Evolutionary conservation across 2,329 filamentous ascomycete genomes (phyloP).

Genomic region (Emergomyces africanus): DNA sequence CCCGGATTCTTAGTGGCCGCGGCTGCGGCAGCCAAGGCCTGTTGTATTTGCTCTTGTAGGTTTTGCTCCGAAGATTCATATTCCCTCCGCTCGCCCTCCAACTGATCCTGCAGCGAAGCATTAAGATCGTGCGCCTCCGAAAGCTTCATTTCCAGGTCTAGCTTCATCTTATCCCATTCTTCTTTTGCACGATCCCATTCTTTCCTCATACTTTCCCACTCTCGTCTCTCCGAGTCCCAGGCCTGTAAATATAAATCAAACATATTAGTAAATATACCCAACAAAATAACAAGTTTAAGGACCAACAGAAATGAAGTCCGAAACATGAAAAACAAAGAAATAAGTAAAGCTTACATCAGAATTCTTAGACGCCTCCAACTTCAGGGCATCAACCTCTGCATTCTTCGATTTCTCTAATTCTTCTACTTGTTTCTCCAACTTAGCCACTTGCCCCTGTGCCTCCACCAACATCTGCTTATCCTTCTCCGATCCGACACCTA

Average conservation of each 20-base stretch:
- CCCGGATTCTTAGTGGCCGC: background rate
- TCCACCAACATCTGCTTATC: conserved; percentile 65
- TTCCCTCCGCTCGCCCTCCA: conserved; percentile 59
- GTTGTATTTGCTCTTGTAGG: conserved; percentile 50
- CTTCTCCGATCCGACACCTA: conserved; percentile 30
- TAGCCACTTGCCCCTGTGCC: conserved; percentile 64
- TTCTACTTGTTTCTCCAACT: conserved; percentile 61
- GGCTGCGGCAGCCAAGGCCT: conserved; percentile 4
- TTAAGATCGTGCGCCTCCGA: conserved; percentile 65
- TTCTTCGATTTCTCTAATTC: conserved; percentile 63
- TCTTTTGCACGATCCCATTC: conserved; percentile 48
- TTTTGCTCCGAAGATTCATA: conserved; percentile 52
- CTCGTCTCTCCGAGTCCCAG: conserved; percentile 51
- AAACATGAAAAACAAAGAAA: background rate
- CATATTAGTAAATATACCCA: conserved; percentile 2
- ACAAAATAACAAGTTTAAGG: background rate
- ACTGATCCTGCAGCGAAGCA: conserved; percentile 62
- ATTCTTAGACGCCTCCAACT: conserved; percentile 43
- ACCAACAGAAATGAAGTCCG: background rate
- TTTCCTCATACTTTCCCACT: conserved; percentile 47
- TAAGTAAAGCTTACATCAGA: conserved; percentile 27
- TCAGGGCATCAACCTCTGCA: conserved; percentile 49
- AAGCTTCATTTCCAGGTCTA: conserved; percentile 59
- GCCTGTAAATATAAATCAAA: conserved; percentile 21
- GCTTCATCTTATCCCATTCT: conserved; percentile 48